Base-by-base conservation (phyloP, 768 basidiomycete species). In the Leccinum rimulosum region DNA sequence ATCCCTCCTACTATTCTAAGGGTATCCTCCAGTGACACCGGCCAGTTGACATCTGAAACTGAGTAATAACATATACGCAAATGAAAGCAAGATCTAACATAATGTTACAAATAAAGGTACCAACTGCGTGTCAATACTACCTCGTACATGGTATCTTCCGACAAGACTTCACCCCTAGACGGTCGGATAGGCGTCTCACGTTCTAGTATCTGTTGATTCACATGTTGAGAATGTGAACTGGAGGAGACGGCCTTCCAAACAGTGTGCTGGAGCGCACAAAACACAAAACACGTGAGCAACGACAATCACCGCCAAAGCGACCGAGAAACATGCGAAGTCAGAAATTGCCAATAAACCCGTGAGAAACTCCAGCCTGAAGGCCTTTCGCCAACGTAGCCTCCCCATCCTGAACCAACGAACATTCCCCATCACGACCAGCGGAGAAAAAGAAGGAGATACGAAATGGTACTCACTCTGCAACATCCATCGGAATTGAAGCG, bases 211-310 rank as follows among this genome's bases (percentile, higher is more conserved):
- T 54, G n/a, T 59, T 30, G 33, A 28, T 35, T 53, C 56, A 38
- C 53, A 52, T 12, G 54, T 63, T 36, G 54, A 55, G 50, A 52
- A 47, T 43, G 27, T 15, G 61, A 28, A 53, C 52, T 28, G 35
- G 59, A 48, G 71, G 71, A 25, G 73, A 64, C 3, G 73, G 71
- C 30, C 71, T 63, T 33, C 61, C 73, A 56, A 73, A 70, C 12
- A 25, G 53, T 56, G 49, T 63, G 59, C 70, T 70, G 52, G 27
- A 62, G 56, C 47, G 50, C 52, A 57, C 53, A 57, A 63, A 60
- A 56, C 10, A 43, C 36, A 56, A 63, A 60, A 56, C 10, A 38
- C 40, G 53, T 70, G 61, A 66, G 70, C 57, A 56, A 67, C 52
- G 45, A 61, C 56, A 48, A 55, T 62, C 57, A 61, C 55, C 45